phyloP scores from a whole-genome alignment of 352 stramenopile species.

The Globisporangium lucens region DNA sequence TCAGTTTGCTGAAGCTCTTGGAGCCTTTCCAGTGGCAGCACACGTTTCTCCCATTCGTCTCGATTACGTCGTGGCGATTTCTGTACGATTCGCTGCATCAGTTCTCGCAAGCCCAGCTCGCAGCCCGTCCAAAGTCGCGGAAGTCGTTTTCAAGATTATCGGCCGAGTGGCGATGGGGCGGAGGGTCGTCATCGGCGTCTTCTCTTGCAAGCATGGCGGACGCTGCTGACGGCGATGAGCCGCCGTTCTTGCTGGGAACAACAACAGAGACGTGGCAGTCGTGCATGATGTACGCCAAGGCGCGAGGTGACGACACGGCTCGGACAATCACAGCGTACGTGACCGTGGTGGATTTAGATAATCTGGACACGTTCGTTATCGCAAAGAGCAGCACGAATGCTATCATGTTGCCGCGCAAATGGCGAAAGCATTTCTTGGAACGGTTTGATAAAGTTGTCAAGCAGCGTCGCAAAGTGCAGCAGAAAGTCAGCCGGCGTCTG shows the following conservation, averaged over 20 bases:
- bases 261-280: constrained; percentile 69
- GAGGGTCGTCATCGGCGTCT: constrained; percentile 18
- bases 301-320: constrained; percentile 41
- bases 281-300: constrained; percentile 46
- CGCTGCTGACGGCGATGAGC: constrained; percentile 27
- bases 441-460: constrained; percentile 67
- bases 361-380: constrained; percentile 40
- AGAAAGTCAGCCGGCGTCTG: constrained; percentile 40
- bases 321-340: constrained; percentile 53
- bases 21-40: constrained; percentile 82
- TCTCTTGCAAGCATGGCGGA: constrained; percentile 3
- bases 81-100: constrained; percentile 58
- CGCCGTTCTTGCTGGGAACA: constrained; percentile 64
- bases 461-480: constrained; percentile 54
- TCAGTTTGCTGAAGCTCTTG: constrained; percentile 67
- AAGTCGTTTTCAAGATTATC: constrained; percentile 55
- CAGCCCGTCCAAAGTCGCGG: constrained; percentile 50
- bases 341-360: constrained; percentile 69
- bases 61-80: constrained; percentile 69
- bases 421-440: constrained; percentile 72
- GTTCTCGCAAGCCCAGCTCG: constrained; percentile 49
- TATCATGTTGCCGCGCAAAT: constrained; percentile 65
- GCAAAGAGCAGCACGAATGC: constrained; percentile 61
- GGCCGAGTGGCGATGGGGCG: constrained; percentile 65
- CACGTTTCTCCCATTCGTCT: constrained; percentile 73